These are phyloP conservation scores for Gnomoniopsis smithogilvyi DNA, from an alignment of 2,329 filamentous ascomycete species.

Conservation along the genomic window DNA sequence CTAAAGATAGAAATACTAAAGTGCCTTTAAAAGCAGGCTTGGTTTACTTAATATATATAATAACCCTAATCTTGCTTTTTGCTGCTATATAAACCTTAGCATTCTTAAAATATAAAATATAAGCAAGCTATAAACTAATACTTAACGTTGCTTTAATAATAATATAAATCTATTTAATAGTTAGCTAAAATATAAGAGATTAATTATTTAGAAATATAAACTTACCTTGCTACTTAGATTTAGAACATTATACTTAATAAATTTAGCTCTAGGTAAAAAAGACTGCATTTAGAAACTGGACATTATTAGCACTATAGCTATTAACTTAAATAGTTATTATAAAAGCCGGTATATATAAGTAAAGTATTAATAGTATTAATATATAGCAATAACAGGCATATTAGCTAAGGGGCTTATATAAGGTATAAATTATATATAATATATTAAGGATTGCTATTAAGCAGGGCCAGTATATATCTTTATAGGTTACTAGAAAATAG, in stretches of 20 bases:
- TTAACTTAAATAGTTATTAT: no score
- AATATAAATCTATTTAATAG: constrained; percentile 29
- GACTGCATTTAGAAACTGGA: constrained; percentile 18
- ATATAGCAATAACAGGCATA: no score
- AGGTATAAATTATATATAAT: no score
- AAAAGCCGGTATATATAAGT: no score
- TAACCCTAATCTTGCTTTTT: constrained; percentile 38
- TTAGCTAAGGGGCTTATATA: no score
- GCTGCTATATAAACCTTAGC: constrained; percentile 49
- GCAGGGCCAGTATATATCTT: no score
- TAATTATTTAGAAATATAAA: neutral
- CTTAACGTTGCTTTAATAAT: constrained; percentile 37
- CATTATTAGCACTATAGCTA: neutral
- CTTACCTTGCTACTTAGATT: constrained; percentile 25
- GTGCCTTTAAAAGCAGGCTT: constrained; percentile 20
- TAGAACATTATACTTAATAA: constrained; percentile 29
- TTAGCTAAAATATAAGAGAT: neutral
- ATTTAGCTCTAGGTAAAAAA: constrained; percentile 26
- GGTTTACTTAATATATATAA: constrained; percentile 34
- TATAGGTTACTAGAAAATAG: no score
- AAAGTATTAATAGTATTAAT: no score
- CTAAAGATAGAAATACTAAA: constrained; percentile 33
- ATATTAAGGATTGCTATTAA: no score
- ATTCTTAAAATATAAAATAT: constrained; percentile 47
- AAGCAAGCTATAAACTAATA: constrained; percentile 37